Evolutionary conservation across 1,139 yeast genomes (phyloP).

Genomic region (Magnusiomyces sp.): DNA sequence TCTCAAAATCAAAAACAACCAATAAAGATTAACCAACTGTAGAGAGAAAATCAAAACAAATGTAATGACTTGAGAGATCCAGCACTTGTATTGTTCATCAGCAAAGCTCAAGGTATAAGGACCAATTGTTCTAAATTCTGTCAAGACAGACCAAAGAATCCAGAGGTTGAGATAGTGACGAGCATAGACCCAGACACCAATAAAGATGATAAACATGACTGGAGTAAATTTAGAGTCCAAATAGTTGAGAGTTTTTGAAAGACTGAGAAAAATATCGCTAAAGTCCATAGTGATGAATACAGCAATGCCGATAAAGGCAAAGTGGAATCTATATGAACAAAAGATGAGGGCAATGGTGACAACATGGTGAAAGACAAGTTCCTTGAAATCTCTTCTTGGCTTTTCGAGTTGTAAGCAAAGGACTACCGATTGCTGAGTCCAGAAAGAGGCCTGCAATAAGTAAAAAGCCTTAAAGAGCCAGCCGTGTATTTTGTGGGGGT

Average conservation of each 20-base stretch:
- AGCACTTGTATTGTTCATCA: conserved; percentile 93
- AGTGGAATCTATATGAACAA: conserved; percentile 89
- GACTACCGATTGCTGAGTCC: conserved; percentile 92
- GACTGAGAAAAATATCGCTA: conserved; percentile 80
- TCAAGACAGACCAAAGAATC: conserved; percentile 79
- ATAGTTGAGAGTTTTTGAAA: conserved; percentile 78
- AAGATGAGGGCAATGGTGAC: conserved; percentile 84
- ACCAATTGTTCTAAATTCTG: conserved; percentile 82
- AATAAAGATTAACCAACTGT: conserved; percentile 77
- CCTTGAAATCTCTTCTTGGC: conserved; percentile 89
- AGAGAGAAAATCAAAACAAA: conserved; percentile 68
- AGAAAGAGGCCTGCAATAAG: conserved; percentile 88
- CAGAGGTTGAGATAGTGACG: conserved; percentile 79
- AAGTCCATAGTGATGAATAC: conserved; percentile 93
- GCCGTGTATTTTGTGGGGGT: conserved; percentile 77
- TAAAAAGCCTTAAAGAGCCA: conserved; percentile 70
- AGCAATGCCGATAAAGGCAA: conserved; percentile 90
- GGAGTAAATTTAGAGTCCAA: conserved; percentile 57
- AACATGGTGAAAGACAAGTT: conserved; percentile 86
- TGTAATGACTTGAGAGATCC: conserved; percentile 87
- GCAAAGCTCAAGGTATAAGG: conserved; percentile 73
- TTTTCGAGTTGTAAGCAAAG: conserved; percentile 79
- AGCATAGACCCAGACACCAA: conserved; percentile 70
- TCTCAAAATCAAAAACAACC: conserved; percentile 78
- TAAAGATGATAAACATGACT: conserved; percentile 62